Base-by-base conservation (phyloP, 441 rosid species). In the Erodium texanum region DNA sequence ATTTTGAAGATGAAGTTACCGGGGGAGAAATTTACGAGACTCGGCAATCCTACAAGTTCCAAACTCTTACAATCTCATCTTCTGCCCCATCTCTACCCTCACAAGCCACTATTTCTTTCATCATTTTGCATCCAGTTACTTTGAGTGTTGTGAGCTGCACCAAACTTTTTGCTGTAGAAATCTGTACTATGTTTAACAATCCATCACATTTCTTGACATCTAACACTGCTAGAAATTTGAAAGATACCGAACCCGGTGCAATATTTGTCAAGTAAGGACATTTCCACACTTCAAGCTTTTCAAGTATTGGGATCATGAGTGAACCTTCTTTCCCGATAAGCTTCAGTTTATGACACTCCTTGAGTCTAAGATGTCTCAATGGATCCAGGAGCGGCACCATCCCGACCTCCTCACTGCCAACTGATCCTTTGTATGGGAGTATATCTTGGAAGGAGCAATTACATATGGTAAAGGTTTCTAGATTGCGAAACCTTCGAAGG, bases 191-290 rank as follows among this genome's bases (percentile, higher is more conserved):
- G 6, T 4, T 32, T 32, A 32, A 5, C 36, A 4, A 7, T 16
- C 62, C 50, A 29, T 14, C 0, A 20, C 67, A 66, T 0, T 0
- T 0, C 2, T 0, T 0, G 7, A 66, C 52, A 5, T 27, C 2
- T 5, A 66, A 34, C 58, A 0, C 10, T 14, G 58, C 54, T 64
- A 73, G 61, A 56, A 38, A 48, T 24, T 58, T 5, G 15, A 73
- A 73, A 24, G 76, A 54, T 64, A 62, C 62, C 3, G 20, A 45
- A 12, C 52, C 11, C 43, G 70, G 70, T 34, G 61, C 70, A 58
- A 67, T 20, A 29, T 41, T 43, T 11, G 38, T 11, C 66, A 75
- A 34, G 38, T 1, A 7, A 7, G 38, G 9, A 34, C 9, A 34
- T 5, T 34, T 0, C 10, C 2, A 5, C 9, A 34, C 38, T 34